phyloP scores from a whole-genome alignment of 1,284 basidiomycete genomes.

The Psilocybe mexicana region DNA sequence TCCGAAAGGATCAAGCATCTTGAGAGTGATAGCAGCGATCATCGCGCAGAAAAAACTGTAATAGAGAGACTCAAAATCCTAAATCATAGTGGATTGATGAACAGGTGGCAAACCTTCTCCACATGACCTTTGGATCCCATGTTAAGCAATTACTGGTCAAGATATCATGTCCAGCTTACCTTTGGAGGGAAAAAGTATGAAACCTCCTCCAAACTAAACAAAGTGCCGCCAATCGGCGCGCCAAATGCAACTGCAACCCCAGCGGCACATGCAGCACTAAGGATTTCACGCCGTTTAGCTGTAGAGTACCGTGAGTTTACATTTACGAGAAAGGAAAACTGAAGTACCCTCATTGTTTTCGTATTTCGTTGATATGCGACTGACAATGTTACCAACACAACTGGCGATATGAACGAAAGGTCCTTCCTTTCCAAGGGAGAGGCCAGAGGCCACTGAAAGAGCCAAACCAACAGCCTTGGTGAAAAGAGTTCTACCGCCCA shows the following conservation, averaged over 20 bases:
- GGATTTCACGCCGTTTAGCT: slow-evolving; percentile 90
- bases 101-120: slow-evolving; percentile 69
- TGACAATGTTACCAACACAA: slow-evolving; percentile 94
- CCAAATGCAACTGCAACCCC: slow-evolving; percentile 92
- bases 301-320: not conserved
- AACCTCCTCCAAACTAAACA: slow-evolving; percentile 93
- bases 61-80: not conserved
- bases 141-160: not conserved
- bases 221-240: slow-evolving; percentile 89
- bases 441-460: slow-evolving; percentile 87
- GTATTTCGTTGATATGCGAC: slow-evolving; percentile 85
- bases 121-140: slow-evolving; percentile 52
- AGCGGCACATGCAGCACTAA: slow-evolving; percentile 91
- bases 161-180: slow-evolving; percentile 32
- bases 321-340: slow-evolving; percentile 2
- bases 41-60: slow-evolving; percentile 91
- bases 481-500: slow-evolving; percentile 86
- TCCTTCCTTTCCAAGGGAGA: slow-evolving; percentile 93
- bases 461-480: slow-evolving; percentile 92
- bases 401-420: slow-evolving; percentile 97
- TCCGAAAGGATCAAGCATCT: slow-evolving; percentile 90
- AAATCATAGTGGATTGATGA: not conserved
- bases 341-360: slow-evolving; percentile 85
- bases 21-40: slow-evolving; percentile 88
- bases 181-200: slow-evolving; percentile 96